Conservation (phyloP, 768 basidiomycete genomes). For the Pisolithus orientalis region DNA sequence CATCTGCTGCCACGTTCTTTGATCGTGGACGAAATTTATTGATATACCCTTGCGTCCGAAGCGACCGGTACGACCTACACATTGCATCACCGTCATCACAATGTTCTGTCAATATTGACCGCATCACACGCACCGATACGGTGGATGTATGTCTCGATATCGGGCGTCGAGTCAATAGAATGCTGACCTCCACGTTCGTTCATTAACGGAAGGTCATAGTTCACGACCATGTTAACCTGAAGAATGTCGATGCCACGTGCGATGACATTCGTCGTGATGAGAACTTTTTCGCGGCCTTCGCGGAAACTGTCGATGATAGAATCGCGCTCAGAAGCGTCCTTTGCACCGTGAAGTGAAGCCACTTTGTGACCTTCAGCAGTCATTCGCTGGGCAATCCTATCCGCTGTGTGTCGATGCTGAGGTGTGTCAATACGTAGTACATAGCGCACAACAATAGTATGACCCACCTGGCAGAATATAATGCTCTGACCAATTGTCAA, state of each 20-base stretch:
- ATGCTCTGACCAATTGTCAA: constrained; percentile 97
- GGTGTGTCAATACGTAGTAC: neutral
- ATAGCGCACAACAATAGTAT: constrained; percentile 16
- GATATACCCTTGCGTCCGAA: constrained; percentile 97
- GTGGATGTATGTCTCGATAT: constrained; percentile 97
- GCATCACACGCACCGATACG: constrained; percentile 68
- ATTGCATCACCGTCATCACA: neutral
- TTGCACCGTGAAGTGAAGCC: constrained; percentile 91
- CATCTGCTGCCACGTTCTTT: constrained; percentile 84
- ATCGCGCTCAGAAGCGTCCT: constrained; percentile 87
- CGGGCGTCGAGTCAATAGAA: constrained; percentile 55
- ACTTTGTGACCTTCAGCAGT: constrained; percentile 92
- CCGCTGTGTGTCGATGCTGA: constrained; percentile 87
- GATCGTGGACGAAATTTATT: constrained; percentile 95
- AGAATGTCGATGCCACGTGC: constrained; percentile 97
- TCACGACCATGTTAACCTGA: constrained; percentile 99
- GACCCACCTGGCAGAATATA: constrained; percentile 84
- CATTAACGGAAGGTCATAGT: constrained; percentile 91
- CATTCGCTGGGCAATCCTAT: constrained; percentile 88
- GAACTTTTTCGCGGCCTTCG: constrained; percentile 91
- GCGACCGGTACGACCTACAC: constrained; percentile 88
- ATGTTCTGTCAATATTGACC: neutral
- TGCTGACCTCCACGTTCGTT: constrained; percentile 51
- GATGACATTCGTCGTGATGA: constrained; percentile 98
- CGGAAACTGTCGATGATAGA: constrained; percentile 91